Evolutionary conservation across 2,329 filamentous ascomycete genomes (phyloP).

Genomic region (Clonostachys solani): DNA sequence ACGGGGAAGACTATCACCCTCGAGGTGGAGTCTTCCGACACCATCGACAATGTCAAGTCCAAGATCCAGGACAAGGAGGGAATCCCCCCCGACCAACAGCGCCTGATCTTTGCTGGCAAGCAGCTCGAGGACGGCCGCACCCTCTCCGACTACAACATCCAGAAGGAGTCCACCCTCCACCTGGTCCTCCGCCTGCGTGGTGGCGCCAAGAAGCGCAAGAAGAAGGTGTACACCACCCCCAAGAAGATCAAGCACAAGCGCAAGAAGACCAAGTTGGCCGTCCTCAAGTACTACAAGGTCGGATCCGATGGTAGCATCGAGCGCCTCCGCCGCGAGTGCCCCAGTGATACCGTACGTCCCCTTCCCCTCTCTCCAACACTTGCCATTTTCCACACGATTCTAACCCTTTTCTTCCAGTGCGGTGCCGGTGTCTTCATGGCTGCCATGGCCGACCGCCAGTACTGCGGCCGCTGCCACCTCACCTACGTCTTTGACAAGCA

Average conservation of each 20-base stretch:
- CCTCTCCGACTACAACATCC: slow-evolving; percentile 99
- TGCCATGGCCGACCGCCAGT: slow-evolving; percentile 99
- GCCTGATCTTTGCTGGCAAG: slow-evolving; percentile 99
- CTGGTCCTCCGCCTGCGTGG: slow-evolving; percentile 96
- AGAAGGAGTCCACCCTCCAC: slow-evolving; percentile 99
- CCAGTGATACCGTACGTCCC: slow-evolving; percentile 73
- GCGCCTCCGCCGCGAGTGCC: slow-evolving; percentile 97
- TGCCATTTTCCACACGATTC: neutral
- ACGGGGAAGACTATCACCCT: slow-evolving; percentile 99
- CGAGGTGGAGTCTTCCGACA: slow-evolving; percentile 99
- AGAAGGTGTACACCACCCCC: slow-evolving; percentile 99
- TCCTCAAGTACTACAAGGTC: slow-evolving; percentile 99
- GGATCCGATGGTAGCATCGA: slow-evolving; percentile 99
- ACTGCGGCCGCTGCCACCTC: slow-evolving; percentile 76
- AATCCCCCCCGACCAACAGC: slow-evolving; percentile 98
- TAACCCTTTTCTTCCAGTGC: slow-evolving; percentile 53
- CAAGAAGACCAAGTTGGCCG: slow-evolving; percentile 99
- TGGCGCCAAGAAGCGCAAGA: slow-evolving; percentile 99
- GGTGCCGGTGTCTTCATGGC: slow-evolving; percentile 99
- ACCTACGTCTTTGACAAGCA: slow-evolving; percentile 72
- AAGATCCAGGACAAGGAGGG: slow-evolving; percentile 99
- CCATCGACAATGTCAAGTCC: slow-evolving; percentile 99
- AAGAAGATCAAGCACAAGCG: slow-evolving; percentile 99
- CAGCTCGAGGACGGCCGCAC: slow-evolving; percentile 99
- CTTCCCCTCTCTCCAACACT: fast-evolving